These are phyloP conservation scores for Mortierella polycephala DNA, from an alignment of 371 early-diverging fungal species.

Conservation along the genomic window DNA sequence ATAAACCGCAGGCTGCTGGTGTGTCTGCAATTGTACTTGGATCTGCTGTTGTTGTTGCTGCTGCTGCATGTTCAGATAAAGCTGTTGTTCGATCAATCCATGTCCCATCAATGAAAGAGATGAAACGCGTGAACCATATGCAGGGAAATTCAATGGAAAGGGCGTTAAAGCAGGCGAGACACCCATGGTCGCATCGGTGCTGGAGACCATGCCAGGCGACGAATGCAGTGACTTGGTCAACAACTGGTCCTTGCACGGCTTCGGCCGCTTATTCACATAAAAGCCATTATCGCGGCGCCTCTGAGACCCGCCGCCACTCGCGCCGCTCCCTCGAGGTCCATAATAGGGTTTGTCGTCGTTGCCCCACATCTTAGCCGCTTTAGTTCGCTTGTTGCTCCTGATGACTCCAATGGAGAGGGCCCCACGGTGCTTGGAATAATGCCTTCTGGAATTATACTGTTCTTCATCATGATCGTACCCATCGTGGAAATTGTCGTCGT, in stretches of 20 bases:
- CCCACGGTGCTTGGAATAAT: not conserved
- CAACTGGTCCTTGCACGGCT: too few relatives aligned
- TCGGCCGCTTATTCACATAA: too few relatives aligned
- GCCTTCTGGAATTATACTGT: not conserved
- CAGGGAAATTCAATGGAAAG: not conserved
- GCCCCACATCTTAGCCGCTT: too few relatives aligned
- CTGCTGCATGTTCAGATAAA: slow-evolving; percentile 8
- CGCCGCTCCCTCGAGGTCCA: too few relatives aligned
- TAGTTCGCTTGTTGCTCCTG: too few relatives aligned
- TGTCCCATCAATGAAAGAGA: not conserved
- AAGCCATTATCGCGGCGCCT: too few relatives aligned
- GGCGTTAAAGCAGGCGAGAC: not conserved
- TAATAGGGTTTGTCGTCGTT: too few relatives aligned
- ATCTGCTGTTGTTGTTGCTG: not conserved
- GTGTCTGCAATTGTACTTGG: slow-evolving; percentile 6
- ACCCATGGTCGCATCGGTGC: not conserved
- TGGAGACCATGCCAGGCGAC: too few relatives aligned
- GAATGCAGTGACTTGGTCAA: too few relatives aligned
- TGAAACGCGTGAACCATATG: not conserved
- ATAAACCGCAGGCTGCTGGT: not conserved
- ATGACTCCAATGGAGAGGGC: too few relatives aligned
- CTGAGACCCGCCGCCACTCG: too few relatives aligned
- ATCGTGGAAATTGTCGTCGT: not conserved
- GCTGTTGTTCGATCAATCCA: slow-evolving; percentile 23
- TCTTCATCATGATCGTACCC: not conserved